Evolutionary conservation across 441 rosid genomes (phyloP).

Genomic region (Euphorbia corollata): DNA sequence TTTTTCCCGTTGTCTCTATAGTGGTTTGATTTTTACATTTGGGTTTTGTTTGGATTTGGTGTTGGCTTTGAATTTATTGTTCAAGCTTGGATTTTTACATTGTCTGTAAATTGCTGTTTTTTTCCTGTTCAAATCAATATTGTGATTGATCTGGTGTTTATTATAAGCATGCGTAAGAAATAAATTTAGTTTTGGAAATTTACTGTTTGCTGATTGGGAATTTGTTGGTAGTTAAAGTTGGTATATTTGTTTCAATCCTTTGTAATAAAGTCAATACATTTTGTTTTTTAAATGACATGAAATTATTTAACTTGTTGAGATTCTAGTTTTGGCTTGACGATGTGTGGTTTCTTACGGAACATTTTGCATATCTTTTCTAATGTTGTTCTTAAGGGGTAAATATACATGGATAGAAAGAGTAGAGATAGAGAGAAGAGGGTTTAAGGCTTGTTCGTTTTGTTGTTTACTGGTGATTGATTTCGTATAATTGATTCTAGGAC

Average conservation of each 20-base stretch:
- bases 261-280: too few species aligned
- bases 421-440: too few species aligned
- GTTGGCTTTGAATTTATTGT: background rate
- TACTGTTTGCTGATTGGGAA: background rate
- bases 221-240: background rate
- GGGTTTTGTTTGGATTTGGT: conserved; percentile 16
- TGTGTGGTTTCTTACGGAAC: background rate
- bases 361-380: background rate
- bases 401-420: background rate
- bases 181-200: background rate
- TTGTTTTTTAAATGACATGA: background rate
- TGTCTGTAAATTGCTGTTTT: background rate
- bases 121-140: background rate
- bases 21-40: conserved; percentile 17
- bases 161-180: background rate
- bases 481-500: background rate
- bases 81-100: conserved; percentile 5
- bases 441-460: too few species aligned
- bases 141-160: background rate
- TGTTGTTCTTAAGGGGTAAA: background rate
- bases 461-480: background rate
- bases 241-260: background rate
- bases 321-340: background rate
- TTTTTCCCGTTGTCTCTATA: conserved; percentile 11
- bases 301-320: background rate